phyloP scores from a whole-genome alignment of 139 green algal species.

The Picochlorum sp. region DNA sequence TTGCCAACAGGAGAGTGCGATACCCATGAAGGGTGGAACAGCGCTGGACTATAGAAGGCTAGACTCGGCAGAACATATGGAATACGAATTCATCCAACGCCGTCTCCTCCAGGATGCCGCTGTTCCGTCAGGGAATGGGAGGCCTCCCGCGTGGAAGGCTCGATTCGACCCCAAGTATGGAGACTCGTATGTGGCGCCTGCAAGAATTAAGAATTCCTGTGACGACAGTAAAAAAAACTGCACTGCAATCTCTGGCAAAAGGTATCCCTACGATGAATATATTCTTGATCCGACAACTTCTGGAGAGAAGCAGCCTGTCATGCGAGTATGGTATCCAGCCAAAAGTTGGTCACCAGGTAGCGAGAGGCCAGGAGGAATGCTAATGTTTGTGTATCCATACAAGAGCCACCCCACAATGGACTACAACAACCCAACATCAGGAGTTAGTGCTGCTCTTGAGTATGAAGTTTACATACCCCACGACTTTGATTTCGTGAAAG shows the following conservation, averaged over 20 bases:
- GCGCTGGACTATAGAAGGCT: too few species aligned
- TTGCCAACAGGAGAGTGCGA: too few species aligned
- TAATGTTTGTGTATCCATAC: conserved; percentile 10
- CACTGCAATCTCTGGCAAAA: neutral
- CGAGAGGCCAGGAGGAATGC: neutral
- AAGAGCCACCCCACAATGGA: neutral
- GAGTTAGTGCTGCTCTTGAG: neutral
- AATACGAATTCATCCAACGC: neutral
- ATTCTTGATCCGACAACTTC: neutral
- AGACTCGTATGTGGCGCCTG: neutral
- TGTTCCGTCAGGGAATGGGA: neutral
- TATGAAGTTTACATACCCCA: conserved; percentile 4
- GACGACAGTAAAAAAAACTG: neutral
- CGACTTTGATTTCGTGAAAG: neutral
- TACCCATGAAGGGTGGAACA: too few species aligned
- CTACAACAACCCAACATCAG: neutral
- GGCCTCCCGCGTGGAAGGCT: conserved; percentile 3
- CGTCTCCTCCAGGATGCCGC: neutral
- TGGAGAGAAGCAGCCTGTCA: neutral
- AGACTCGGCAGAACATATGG: too few species aligned
- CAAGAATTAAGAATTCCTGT: neutral
- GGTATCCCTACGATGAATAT: conserved; percentile 5
- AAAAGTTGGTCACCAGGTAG: conserved; percentile 4
- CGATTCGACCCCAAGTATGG: conserved; percentile 6
- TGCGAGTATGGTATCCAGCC: neutral